phyloP scores from a whole-genome alignment of 768 basidiomycete species.

The Boletellus sp. region DNA sequence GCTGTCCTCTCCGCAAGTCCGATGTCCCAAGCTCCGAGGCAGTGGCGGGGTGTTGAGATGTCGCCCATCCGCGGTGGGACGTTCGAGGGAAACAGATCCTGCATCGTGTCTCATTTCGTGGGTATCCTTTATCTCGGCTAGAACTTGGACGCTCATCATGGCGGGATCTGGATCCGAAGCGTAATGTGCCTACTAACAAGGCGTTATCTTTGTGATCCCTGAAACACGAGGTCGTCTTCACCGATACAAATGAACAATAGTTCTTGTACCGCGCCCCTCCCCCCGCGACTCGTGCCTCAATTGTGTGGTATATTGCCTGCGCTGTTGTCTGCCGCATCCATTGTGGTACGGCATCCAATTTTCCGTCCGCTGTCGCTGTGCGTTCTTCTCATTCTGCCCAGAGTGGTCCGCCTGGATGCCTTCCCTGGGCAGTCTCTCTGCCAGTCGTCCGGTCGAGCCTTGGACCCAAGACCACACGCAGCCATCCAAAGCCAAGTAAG shows the following conservation, averaged over 20 bases:
- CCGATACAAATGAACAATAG: background rate
- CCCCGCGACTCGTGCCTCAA: background rate
- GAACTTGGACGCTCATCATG: background rate
- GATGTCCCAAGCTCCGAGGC: no score
- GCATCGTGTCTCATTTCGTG: no score
- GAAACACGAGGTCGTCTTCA: background rate
- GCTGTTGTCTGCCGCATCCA: background rate
- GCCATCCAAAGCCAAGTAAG: slow-evolving; percentile 52
- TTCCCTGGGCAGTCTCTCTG: slow-evolving; percentile 16
- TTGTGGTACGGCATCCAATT: slow-evolving; percentile 1
- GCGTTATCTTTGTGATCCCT: slow-evolving; percentile 6
- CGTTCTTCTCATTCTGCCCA: slow-evolving; percentile 12
- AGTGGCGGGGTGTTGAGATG: no score
- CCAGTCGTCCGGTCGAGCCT: slow-evolving; percentile 24
- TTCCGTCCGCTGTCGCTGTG: background rate
- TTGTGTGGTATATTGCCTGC: background rate
- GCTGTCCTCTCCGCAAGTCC: no score
- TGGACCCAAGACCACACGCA: slow-evolving; percentile 49
- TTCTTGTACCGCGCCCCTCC: background rate
- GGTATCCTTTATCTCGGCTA: no score
- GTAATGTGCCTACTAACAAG: background rate
- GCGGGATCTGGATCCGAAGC: background rate
- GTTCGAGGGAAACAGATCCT: no score
- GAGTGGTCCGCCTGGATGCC: slow-evolving; percentile 14
- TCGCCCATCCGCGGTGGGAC: no score